Evolutionary conservation across 768 basidiomycete genomes (phyloP), one percentile per base, ranked within the genome.

Genomic region (Strobilomyces echinocephalus): DNA sequence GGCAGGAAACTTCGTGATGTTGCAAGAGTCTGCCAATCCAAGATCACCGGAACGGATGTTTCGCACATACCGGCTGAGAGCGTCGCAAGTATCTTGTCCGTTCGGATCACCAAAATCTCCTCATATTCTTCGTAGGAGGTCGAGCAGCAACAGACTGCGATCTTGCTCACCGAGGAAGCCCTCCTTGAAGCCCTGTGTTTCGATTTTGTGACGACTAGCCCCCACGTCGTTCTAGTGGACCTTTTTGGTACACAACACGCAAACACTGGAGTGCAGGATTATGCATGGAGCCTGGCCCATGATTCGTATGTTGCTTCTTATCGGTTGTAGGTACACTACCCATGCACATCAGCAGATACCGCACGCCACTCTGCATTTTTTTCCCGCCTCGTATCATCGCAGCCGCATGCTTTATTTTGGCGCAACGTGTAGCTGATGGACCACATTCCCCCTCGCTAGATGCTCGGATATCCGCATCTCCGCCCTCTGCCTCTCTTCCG

Each of bases 1-100:
- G 88, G 88, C 33, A 76, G 91, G 48, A 93, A 92, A 64, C 78
- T 93, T 14, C 78, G 86, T n/a, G 91, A 93, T 62, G 88, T 92
- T 24, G 87, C 91, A 9, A 79, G 79, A 58, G 80, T 92, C 10
- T 85, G 79, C 60, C 80, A 82, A 61, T 79, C 87, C 34, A 91
- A 92, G 71, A 74, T 84, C 34, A 72, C 73, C 20, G 78, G 77
- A 46, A 67, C 69, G 6, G 84, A 88, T 50, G 73, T 82, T 34
- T 69, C 72, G 10, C 75, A 79, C 43, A 80, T 87, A 42, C 73
- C 80, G 8, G 74, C 77, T 41, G 86, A 88, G 51, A 83, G 82
- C 68, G 80, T 83, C 75, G 88, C 87, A 70, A 56, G 76, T 65
- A 26, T 44, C 20, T 11, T 36, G 20, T 42, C 30, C n/a, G 24